Evolutionary conservation across 805 yeast genomes (phyloP).

Genomic region (Kazachstania africana): DNA sequence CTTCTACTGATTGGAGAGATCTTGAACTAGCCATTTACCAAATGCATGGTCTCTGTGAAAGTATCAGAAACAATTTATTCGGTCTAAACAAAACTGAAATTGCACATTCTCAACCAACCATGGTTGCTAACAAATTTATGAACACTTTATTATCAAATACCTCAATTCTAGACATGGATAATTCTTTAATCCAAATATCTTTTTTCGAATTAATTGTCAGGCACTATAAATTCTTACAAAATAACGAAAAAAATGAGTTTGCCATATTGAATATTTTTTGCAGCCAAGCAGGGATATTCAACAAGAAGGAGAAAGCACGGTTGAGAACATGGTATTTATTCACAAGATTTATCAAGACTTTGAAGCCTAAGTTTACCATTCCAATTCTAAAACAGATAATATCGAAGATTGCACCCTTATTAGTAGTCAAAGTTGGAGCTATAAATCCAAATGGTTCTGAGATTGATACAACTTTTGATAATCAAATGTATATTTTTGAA

Average conservation of each 20-base stretch:
- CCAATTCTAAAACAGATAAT: conserved; percentile 44
- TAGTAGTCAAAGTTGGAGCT: conserved; percentile 37
- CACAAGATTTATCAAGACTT: conserved; percentile 66
- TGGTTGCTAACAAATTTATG: conserved; percentile 28
- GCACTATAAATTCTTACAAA: conserved; percentile 51
- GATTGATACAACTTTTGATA: conserved; percentile 55
- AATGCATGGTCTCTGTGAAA: conserved; percentile 66
- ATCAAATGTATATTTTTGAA: conserved; percentile 76
- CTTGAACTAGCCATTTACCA: conserved; percentile 82
- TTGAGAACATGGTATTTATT: conserved; percentile 85
- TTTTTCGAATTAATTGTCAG: conserved; percentile 80
- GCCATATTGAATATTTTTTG: conserved; percentile 68
- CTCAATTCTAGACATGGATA: conserved; percentile 39
- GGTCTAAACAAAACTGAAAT: conserved; percentile 57
- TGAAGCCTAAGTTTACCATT: conserved; percentile 52
- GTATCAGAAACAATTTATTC: conserved; percentile 66
- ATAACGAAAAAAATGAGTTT: conserved; percentile 33
- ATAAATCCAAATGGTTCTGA: conserved; percentile 25
- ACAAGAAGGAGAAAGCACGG: conserved; percentile 59
- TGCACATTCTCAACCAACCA: conserved; percentile 51
- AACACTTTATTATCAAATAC: conserved; percentile 18
- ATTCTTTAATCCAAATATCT: conserved; percentile 69
- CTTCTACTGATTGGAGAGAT: conserved; percentile 54
- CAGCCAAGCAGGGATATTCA: conserved; percentile 73
- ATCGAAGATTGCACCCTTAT: conserved; percentile 46